A percentile compares a stretch with the other conserved stretches of the same genome.
Conservation (phyloP, 768 basidiomycete genomes). For the Xerocomus brunneocitrinus region DNA sequence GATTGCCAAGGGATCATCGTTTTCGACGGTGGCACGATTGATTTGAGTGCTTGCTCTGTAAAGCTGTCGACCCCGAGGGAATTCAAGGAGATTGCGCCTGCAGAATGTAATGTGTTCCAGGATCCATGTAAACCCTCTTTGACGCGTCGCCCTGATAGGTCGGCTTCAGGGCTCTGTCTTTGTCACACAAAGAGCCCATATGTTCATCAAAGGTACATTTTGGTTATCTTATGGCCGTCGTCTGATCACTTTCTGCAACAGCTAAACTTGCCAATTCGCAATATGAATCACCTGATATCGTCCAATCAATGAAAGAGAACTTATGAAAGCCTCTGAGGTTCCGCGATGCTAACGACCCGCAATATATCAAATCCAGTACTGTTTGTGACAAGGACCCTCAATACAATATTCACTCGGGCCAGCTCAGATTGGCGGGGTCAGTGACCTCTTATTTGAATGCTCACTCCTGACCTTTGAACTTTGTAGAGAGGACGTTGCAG, state of each 20-base stretch:
- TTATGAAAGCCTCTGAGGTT: slow-evolving; percentile 38
- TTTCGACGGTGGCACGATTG: slow-evolving; percentile 35
- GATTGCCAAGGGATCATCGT: slow-evolving; percentile 37
- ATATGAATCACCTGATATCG: slow-evolving; percentile 28
- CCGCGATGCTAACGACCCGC: slow-evolving; percentile 30
- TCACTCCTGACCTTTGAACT: not conserved
- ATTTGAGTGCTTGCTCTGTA: slow-evolving; percentile 24
- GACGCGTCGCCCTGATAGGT: slow-evolving; percentile 20
- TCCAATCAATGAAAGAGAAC: slow-evolving; percentile 28
- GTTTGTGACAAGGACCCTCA: slow-evolving; percentile 32
- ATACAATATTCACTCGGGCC: slow-evolving; percentile 35
- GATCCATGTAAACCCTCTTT: not conserved
- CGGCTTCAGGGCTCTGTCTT: slow-evolving; percentile 36
- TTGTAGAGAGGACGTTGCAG: slow-evolving; percentile 32
- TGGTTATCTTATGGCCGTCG: not conserved
- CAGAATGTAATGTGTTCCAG: slow-evolving; percentile 20
- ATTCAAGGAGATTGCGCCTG: slow-evolving; percentile 34
- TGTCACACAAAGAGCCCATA: slow-evolving; percentile 29
- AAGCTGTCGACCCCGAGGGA: slow-evolving; percentile 14
- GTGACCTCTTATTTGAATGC: not conserved
- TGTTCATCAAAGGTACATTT: slow-evolving; percentile 25
- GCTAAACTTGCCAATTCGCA: slow-evolving; percentile 28
- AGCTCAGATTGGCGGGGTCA: slow-evolving; percentile 36
- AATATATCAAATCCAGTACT: slow-evolving; percentile 39
- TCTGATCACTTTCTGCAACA: slow-evolving; percentile 4